Conservation (phyloP, 768 basidiomycete species). For the Kwoniella botswanensis region DNA sequence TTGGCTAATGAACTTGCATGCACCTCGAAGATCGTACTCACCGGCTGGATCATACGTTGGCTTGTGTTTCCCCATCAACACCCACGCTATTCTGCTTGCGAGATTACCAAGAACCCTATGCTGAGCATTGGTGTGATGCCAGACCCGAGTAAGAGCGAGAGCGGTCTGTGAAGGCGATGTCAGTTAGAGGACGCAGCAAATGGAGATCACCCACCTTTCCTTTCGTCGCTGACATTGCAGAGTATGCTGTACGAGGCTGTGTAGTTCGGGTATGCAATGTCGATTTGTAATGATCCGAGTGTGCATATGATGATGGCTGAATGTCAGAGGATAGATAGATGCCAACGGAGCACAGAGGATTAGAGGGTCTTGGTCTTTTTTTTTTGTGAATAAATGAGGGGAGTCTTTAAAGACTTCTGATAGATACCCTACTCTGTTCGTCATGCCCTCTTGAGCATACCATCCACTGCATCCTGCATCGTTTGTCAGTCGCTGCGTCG, state of each 20-base stretch:
- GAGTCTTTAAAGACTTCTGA: too few species aligned
- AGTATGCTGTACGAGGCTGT: not conserved
- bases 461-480: too few species aligned
- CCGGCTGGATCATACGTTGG: conserved; percentile 92
- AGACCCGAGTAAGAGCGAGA: conserved; percentile 90
- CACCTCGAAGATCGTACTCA: conserved; percentile 58
- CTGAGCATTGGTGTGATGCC: conserved; percentile 92
- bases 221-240: conserved; percentile 38
- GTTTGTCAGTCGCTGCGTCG: too few species aligned
- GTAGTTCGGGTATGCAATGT: not conserved
- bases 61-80: conserved; percentile 99
- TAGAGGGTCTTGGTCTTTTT: too few species aligned
- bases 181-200: not conserved
- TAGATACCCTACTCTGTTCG: too few species aligned
- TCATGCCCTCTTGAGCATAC: too few species aligned
- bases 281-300: not conserved
- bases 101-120: conserved; percentile 93
- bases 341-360: too few species aligned
- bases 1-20: too few species aligned
- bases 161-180: conserved; percentile 70
- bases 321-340: too few species aligned
- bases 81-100: conserved; percentile 89
- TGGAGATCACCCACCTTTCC: conserved; percentile 40
- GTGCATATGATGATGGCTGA: not conserved
- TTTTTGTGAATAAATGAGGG: too few species aligned